Base-by-base conservation (phyloP, 2,329 filamentous ascomycete genomes). In the Xylariaceae sp. region DNA sequence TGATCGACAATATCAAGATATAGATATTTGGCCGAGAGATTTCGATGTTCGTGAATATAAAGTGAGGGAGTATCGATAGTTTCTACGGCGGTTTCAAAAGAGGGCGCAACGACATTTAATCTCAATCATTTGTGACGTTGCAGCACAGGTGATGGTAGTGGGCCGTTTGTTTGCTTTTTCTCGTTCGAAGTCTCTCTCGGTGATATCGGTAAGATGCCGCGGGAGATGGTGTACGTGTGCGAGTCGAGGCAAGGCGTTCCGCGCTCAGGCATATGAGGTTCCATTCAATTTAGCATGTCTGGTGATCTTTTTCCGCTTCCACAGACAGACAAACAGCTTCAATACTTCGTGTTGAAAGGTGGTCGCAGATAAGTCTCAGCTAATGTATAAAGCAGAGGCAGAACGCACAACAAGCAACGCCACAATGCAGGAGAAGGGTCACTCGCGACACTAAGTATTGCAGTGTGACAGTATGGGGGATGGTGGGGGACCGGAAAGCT, bases 231-330 rank as follows among this genome's bases (percentile, higher is more conserved):
- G n/a, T n/a, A n/a, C n/a, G n/a, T 23, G 21, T 41, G 33, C 16
- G 29, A 47, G 51, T n/a, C n/a, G n/a, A n/a, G n/a, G n/a, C n/a
- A n/a, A 60, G 56, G 56, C 53, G 53, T 52, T 33, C 41, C 43
- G 36, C 46, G 37, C 16, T 34, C 41, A 45, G 19, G 36, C n/a
- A 34, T 46, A 56, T 44, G 41, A 47, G 34, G 46, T 49, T 49
- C 33, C 53, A 28, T 36, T 50, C 31, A 31, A 51, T 23, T 47
- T 34, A 46, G 23, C 44, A 37, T 28, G 23, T 28, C 31, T 16
- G 17, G 24, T 36, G 39, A 48, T 45, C 24, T 29, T 34, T 31
- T 31, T 28, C 12, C 12, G 33, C 29, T 23, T 17, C 41, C 29
- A 23, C 17, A 29, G 12, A n/a, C n/a, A n/a, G n/a, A n/a, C n/a